Percentiles rank a stretch among this genome's conserved stretches.
These are phyloP conservation scores for Talaromyces sp. DNA, from an alignment of 2,329 filamentous ascomycete genomes.

Conservation along the genomic window DNA sequence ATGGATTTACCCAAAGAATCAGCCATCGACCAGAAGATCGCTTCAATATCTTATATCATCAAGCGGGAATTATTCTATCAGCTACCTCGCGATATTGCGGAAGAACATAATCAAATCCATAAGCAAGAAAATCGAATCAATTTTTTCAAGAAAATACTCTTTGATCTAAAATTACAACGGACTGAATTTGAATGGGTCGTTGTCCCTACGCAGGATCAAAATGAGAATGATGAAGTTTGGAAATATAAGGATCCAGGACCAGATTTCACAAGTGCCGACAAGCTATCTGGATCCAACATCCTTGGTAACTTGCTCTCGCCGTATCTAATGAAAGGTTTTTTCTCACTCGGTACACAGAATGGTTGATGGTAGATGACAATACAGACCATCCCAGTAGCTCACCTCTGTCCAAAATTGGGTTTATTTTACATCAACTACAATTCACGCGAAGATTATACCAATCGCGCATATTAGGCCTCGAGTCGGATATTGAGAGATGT, in stretches of 20 bases:
- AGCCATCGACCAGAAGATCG: no score
- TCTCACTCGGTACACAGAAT: background rate
- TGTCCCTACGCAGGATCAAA: background rate
- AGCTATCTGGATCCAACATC: background rate
- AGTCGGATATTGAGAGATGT: background rate
- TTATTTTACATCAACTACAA: constrained; percentile 2
- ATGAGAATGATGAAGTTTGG: constrained; percentile 1
- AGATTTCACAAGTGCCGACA: background rate
- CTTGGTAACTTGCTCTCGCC: background rate
- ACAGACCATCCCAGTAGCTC: background rate
- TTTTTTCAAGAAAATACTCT: background rate
- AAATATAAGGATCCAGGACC: background rate
- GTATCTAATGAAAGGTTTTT: background rate
- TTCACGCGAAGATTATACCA: background rate
- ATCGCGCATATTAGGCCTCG: background rate
- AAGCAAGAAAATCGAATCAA: background rate
- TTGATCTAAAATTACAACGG: background rate
- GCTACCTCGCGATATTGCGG: no score
- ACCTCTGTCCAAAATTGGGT: background rate
- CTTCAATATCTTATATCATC: no score
- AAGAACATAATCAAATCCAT: no score
- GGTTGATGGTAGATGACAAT: background rate
- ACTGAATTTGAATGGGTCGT: background rate
- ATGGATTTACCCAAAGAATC: no score
- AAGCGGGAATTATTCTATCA: no score